phyloP scores from a whole-genome alignment of 495 filamentous ascomycete species.

The Oidiodendron maius region DNA sequence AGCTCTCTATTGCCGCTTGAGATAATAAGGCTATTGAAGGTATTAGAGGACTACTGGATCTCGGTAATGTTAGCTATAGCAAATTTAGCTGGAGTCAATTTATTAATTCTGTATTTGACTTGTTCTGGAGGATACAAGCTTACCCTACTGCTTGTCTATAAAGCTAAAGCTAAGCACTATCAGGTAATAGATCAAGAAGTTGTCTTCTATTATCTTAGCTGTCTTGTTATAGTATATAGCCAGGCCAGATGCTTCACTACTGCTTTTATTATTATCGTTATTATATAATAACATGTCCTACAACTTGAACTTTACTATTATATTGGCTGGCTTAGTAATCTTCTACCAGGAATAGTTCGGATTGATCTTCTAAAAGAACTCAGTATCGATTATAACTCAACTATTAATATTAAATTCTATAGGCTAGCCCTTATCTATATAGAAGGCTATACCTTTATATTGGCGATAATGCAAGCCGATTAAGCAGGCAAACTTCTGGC shows the following conservation, averaged over 20 bases:
- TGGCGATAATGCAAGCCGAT: neutral
- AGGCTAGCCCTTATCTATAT: slow-evolving; percentile 3
- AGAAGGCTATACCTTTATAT: slow-evolving; percentile 4
- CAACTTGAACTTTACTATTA: slow-evolving; percentile 1
- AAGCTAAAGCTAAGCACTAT: slow-evolving; percentile 13
- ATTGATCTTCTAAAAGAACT: slow-evolving; percentile 16
- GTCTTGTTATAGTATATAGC: neutral
- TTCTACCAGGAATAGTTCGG: slow-evolving; percentile 11
- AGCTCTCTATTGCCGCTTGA: slow-evolving; percentile 18
- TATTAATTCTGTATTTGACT: neutral
- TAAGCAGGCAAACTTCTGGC: slow-evolving; percentile 8
- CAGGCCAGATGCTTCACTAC: neutral
- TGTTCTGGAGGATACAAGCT: neutral
- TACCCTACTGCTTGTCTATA: slow-evolving; percentile 8
- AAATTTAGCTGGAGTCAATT: slow-evolving; percentile 21
- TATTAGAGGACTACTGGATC: slow-evolving; percentile 18
- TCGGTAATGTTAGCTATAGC: slow-evolving; percentile 22
- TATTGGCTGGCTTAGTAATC: neutral
- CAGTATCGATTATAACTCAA: slow-evolving; percentile 15
- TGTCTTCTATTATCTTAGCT: slow-evolving; percentile 1
- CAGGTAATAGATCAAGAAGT: slow-evolving; percentile 12
- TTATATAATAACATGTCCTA: neutral
- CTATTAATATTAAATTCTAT: slow-evolving; percentile 9
- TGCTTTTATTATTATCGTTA: neutral
- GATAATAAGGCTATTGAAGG: slow-evolving; percentile 21